Conservation (phyloP, 257 asterid genomes). For the Ophiorrhiza pumila region DNA sequence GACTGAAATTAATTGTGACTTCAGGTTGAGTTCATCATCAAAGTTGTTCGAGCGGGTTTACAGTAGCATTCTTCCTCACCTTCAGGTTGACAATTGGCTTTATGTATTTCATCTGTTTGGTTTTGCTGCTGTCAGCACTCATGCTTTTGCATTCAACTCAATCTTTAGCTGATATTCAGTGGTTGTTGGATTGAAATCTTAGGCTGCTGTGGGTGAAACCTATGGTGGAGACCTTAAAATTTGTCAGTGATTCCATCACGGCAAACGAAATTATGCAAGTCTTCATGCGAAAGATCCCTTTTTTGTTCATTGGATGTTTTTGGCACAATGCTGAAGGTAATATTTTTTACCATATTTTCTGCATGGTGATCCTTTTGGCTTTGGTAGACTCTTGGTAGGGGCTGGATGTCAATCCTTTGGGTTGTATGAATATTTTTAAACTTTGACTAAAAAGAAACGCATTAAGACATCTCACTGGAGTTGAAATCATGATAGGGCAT, state of each 20-base stretch:
- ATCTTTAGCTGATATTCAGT: not conserved
- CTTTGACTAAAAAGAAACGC: not conserved
- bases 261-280: not conserved
- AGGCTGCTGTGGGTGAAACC: slow-evolving; percentile 67
- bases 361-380: not conserved
- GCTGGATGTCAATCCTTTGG: not conserved
- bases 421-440: not conserved
- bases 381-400: not conserved
- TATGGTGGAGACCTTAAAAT: slow-evolving; percentile 76
- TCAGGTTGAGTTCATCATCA: slow-evolving; percentile 70
- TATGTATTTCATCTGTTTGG: not conserved
- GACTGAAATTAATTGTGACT: slow-evolving; percentile 12
- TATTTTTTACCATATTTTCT: not conserved
- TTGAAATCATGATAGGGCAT: not conserved
- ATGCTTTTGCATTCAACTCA: not conserved
- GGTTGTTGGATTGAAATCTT: slow-evolving; percentile 21
- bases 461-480: not conserved
- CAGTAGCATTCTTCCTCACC: slow-evolving; percentile 52
- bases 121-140: not conserved
- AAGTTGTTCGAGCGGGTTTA: slow-evolving; percentile 49
- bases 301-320: not conserved
- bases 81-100: slow-evolving; percentile 53
- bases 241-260: slow-evolving; percentile 3
- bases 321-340: not conserved
- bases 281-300: not conserved